Evolutionary conservation across 352 stramenopile genomes (phyloP), one percentile per base, ranked within the genome.

Genomic region (Halophytophthora polymorphica): DNA sequence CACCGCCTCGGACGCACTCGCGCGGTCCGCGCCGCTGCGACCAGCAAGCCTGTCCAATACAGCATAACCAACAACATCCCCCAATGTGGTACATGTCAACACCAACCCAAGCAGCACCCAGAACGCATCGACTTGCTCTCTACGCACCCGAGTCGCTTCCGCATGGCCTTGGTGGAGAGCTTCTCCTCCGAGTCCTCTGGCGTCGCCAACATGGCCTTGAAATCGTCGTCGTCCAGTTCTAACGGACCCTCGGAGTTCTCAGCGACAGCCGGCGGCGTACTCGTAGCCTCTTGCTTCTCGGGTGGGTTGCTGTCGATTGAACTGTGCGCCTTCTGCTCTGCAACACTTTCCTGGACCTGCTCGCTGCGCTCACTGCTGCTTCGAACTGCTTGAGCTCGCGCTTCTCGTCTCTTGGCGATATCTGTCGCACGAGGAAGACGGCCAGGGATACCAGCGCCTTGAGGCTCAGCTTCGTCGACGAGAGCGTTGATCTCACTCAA

Each of bases 161-260:
- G 63, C 15, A 91, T 76, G 6, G 71, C 66, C 11, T 73, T 69
- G 8, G 75, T 79, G 19, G 73, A 80, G 21, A 83, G 66, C 41
- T 84, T 78, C 17, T 86, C 68, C 12, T 81, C 54, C 13, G 46
- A 25, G 6, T 49, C 36, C 46, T 51, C 48, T 28, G 59, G 56
- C 2, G 55, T 43, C 23, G 83, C 75, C 53, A 88, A 52, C 75
- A 89, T 86, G 21, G 69, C 54, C 29, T 78, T 74, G 21, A 89
- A 80, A 33, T 91, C 75, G 22, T 77, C 61, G 2, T 64, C 64
- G 21, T 42, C 69, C 18, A 88, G 58, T 25, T 83, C 64, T 19
- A 53, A 52, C 7, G 45, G 64, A 53, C 56, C 39, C 21, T 53
- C 46, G 12, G 55, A 56, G 23, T 37, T 64, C 11, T 37, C 50